Base-by-base conservation (phyloP, 2,329 filamentous ascomycete genomes). In the Elsinoe ampelina region DNA sequence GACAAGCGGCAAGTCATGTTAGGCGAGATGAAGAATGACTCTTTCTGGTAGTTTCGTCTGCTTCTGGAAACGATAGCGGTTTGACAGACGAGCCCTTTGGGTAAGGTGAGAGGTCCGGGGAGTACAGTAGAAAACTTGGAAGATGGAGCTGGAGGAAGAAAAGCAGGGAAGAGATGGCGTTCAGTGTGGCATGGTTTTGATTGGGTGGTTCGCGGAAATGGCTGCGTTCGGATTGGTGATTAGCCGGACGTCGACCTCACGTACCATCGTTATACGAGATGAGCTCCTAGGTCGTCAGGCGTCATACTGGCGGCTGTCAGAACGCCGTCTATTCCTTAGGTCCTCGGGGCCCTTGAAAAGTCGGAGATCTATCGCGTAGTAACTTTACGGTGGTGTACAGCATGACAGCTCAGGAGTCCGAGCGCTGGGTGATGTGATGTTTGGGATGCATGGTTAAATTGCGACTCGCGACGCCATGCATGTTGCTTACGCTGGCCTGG, bases 381-480 rank as follows among this genome's bases (percentile, higher is more conserved):
- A n/a, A n/a, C n/a, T n/a, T n/a, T n/a, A n/a, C 6, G 6, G 22
- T 26, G 6, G 22, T 26, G 22, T 6, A 26, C 22, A 26, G 22
- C 22, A 26, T 26, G 22, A 26, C 26, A 30, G 26, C 26, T 7
- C 34, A 30, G 30, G 12, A 17, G 45, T 50, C 45, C 45, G 45
- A 50, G 45, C 45, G n/a, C 19, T 11, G 15, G 32, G 12, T 35
- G 45, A 50, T 35, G 12, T 35, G 45, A 50, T 35, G 26, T 45
- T 17, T 50, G 45, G 32, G 26, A 50, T 50, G 45, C 45, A 50
- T 50, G 26, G 45, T 50, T 11, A 50, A 50, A 50, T 50, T 50
- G 45, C 45, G 45, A 50, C 45, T 50, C 26, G 45, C 45, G 26
- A 50, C 45, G 45, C 45, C 45, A 32, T 48, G 43, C 43, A 48